Evolutionary conservation across 2,329 filamentous ascomycete species (phyloP).

Genomic region (Blumeria graminis): DNA sequence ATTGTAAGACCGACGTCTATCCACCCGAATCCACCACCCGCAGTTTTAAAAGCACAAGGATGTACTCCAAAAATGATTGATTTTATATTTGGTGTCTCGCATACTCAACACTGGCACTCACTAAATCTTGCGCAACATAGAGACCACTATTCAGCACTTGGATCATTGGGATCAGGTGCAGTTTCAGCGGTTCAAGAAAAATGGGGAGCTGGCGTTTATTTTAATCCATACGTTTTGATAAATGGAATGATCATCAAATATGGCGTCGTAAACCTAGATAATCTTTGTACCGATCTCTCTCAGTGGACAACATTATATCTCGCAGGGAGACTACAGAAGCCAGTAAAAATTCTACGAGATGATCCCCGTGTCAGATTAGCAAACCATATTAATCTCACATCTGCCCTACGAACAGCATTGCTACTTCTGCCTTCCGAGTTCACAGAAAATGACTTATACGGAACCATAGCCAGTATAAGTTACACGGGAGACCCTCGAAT

Average conservation of each 20-base stretch:
- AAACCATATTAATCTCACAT: conserved; percentile 87
- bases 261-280: conserved; percentile 84
- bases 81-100: conserved; percentile 88
- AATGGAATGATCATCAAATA: conserved; percentile 97
- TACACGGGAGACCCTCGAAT: conserved; percentile 96
- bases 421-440: conserved; percentile 66
- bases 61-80: conserved; percentile 91
- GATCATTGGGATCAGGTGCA: conserved; percentile 58
- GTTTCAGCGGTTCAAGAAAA: conserved; percentile 70
- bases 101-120: conserved; percentile 91
- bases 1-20: conserved; percentile 28
- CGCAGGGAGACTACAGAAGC: conserved; percentile 89
- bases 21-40: conserved; percentile 60
- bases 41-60: conserved; percentile 64
- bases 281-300: conserved; percentile 61
- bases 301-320: conserved; percentile 91
- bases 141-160: conserved; percentile 75
- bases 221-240: conserved; percentile 84
- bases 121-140: conserved; percentile 75
- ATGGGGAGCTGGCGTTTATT: conserved; percentile 87
- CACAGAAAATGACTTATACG: conserved; percentile 70
- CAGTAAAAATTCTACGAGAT: conserved; percentile 90
- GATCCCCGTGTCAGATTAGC: conserved; percentile 78
- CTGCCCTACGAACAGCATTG: conserved; percentile 71
- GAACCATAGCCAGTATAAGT: conserved; percentile 73